Evolutionary conservation across 2,329 filamentous ascomycete genomes (phyloP).

Genomic region (Aspergillus nomiae): DNA sequence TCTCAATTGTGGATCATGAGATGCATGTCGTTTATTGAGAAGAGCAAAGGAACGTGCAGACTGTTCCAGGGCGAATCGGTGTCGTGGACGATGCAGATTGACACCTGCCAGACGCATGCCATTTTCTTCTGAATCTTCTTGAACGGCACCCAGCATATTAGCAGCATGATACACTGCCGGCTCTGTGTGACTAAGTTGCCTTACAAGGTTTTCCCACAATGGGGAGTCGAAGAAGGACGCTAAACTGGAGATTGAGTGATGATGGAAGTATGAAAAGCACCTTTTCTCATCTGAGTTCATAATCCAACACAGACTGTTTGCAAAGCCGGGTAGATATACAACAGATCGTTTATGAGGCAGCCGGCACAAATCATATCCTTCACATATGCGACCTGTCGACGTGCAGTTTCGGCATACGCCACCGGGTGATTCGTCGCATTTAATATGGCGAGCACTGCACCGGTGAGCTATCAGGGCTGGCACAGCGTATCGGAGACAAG

Average conservation of each 20-base stretch:
- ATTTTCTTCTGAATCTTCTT: background rate
- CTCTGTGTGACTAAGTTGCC: background rate
- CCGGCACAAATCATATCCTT: constrained; percentile 4
- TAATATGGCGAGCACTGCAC: background rate
- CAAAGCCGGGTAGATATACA: background rate
- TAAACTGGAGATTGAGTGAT: background rate
- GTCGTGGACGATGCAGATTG: background rate
- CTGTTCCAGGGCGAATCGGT: constrained; percentile 8
- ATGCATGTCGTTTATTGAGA: background rate
- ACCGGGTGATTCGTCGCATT: background rate
- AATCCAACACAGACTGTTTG: background rate
- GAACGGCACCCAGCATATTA: constrained; percentile 1
- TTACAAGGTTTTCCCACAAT: constrained; percentile 1
- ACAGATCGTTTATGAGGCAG: background rate
- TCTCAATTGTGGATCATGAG: background rate
- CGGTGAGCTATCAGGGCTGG: background rate
- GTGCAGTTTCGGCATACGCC: constrained; percentile 3
- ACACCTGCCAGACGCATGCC: background rate
- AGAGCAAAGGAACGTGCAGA: background rate
- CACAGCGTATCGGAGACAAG: background rate
- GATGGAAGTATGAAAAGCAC: constrained; percentile 7
- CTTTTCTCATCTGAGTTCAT: constrained; percentile 5
- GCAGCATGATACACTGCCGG: constrained; percentile 7
- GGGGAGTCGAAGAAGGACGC: background rate
- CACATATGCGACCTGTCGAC: constrained; percentile 1